Percentiles rank a stretch among this genome's conserved stretches.
These are phyloP conservation scores for Quercus cerris DNA, from an alignment of 306 rosid genomes.

Conservation along the genomic window DNA sequence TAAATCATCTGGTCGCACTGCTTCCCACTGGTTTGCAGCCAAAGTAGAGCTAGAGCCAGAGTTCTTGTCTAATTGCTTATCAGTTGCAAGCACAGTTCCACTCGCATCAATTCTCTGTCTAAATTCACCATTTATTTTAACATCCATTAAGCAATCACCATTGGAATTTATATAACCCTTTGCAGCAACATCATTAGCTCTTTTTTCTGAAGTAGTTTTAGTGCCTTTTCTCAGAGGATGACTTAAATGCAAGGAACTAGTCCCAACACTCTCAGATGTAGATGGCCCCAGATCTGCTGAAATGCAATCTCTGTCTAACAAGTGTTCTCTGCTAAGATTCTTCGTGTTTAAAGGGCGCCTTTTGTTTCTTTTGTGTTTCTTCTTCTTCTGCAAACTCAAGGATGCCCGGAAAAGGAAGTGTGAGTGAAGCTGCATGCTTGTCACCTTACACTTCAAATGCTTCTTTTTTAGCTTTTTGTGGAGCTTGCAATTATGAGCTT, in stretches of 20 bases:
- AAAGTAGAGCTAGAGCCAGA: conserved; percentile 11
- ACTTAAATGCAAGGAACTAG: conserved; percentile 9
- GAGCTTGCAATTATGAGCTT: conserved; percentile 34
- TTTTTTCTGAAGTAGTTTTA: conserved; percentile 23
- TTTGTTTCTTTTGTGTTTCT: conserved; percentile 55
- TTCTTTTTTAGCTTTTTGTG: conserved; percentile 48
- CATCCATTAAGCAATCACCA: conserved; percentile 21
- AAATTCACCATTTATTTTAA: conserved; percentile 34
- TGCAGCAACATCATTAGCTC: conserved; percentile 20
- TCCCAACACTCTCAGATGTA: conserved; percentile 37
- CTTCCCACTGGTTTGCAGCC: conserved; percentile 25
- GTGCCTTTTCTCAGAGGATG: conserved; percentile 29
- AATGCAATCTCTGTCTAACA: conserved; percentile 15
- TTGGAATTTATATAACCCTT: conserved; percentile 1
- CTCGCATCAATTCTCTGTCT: conserved; percentile 35
- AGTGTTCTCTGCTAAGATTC: conserved; percentile 23
- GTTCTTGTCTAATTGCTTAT: conserved; percentile 24
- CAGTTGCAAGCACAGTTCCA: conserved; percentile 42
- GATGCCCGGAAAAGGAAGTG: conserved; percentile 36
- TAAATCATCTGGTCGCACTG: conserved; percentile 16
- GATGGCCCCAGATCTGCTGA: conserved; percentile 58
- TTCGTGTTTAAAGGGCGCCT: conserved; percentile 12
- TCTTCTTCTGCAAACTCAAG: conserved; percentile 42
- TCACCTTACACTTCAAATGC: conserved; percentile 38
- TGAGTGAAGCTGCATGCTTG: conserved; percentile 40